Percentiles rank a stretch among this genome's conserved stretches.
These are phyloP conservation scores for Sphaerulina populicola DNA, from an alignment of 2,329 filamentous ascomycete species.

Conservation along the genomic window DNA sequence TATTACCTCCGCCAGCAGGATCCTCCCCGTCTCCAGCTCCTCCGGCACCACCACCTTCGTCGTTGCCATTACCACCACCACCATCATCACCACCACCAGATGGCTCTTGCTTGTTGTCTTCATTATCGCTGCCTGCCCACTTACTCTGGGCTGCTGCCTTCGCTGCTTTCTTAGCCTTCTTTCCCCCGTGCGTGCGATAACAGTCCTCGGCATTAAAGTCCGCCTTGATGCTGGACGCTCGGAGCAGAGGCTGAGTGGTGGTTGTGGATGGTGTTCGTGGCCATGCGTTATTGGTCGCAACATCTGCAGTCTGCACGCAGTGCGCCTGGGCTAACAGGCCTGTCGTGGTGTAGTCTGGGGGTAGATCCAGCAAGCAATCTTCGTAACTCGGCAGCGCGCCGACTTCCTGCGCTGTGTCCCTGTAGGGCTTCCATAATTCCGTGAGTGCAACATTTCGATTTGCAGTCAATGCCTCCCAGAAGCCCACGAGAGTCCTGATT, in stretches of 20 bases:
- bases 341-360: constrained; percentile 40
- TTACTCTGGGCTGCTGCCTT: constrained; percentile 33
- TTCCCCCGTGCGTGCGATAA: constrained; percentile 45
- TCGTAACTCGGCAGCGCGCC: constrained; percentile 38
- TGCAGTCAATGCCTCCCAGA: constrained; percentile 21
- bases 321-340: constrained; percentile 15
- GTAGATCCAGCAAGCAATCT: constrained; percentile 37
- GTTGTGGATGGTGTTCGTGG: constrained; percentile 4
- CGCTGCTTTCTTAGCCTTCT: constrained; percentile 42
- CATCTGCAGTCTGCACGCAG: constrained; percentile 7
- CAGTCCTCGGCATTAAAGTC: constrained; percentile 52
- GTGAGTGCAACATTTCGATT: constrained; percentile 6
- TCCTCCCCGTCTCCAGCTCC: constrained; percentile 24
- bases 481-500: constrained; percentile 22
- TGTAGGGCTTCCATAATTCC: constrained; percentile 20
- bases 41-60: constrained; percentile 24
- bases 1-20: constrained; percentile 27
- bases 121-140: constrained; percentile 41
- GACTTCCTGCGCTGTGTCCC: constrained; percentile 3
- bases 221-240: constrained; percentile 35
- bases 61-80: constrained; percentile 28
- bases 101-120: constrained; percentile 37
- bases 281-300: constrained; percentile 7
- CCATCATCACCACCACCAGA: constrained; percentile 34
- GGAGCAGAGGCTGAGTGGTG: constrained; percentile 2